Conservation (phyloP, 164 flowering plant species). For the Sextonia rubra region DNA sequence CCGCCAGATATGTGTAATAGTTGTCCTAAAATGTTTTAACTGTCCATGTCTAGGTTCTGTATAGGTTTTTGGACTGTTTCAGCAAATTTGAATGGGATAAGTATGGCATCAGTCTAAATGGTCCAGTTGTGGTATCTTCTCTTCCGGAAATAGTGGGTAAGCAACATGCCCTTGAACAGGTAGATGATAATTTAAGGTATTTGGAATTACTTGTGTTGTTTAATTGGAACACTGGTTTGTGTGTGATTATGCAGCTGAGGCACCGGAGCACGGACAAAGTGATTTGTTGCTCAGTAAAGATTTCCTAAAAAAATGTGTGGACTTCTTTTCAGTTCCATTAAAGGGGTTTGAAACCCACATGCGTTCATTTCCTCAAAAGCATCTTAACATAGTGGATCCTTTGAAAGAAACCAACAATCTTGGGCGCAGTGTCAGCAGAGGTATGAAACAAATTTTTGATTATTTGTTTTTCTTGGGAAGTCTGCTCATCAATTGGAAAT, state of each 20-base stretch:
- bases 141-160: constrained; percentile 74
- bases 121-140: constrained; percentile 62
- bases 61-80: constrained; percentile 85
- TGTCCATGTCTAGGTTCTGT: constrained; percentile 52
- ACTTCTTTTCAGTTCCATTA: constrained; percentile 54
- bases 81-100: constrained; percentile 93
- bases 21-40: not conserved
- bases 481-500: not conserved
- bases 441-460: constrained; percentile 23
- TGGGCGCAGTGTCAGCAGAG: constrained; percentile 87
- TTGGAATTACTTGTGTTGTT: constrained; percentile 7
- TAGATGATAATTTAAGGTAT: not conserved
- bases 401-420: constrained; percentile 78
- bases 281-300: constrained; percentile 61
- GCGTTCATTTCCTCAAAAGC: constrained; percentile 53
- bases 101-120: constrained; percentile 72
- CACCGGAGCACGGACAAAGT: constrained; percentile 47
- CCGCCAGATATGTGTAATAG: too few species aligned
- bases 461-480: constrained; percentile 2
- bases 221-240: constrained; percentile 5
- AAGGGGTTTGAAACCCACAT: constrained; percentile 38
- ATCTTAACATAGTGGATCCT: constrained; percentile 86
- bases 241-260: constrained; percentile 49
- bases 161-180: constrained; percentile 13
- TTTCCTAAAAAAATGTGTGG: constrained; percentile 52